Percentiles rank a stretch among this genome's conserved stretches.
These are phyloP conservation scores for Cruciata laevipes DNA, from an alignment of 257 asterid species.

Conservation along the genomic window DNA sequence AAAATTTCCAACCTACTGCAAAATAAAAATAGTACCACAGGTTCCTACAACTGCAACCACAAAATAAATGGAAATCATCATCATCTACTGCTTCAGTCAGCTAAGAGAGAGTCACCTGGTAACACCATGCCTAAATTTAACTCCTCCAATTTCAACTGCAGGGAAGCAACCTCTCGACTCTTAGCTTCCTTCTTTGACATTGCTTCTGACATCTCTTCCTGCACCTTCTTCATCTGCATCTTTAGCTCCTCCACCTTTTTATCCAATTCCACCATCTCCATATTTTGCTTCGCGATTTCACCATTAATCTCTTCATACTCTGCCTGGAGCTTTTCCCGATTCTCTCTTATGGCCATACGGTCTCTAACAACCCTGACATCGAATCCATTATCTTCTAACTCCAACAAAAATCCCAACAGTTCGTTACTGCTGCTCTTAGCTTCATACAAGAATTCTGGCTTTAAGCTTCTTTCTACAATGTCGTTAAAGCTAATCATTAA, in stretches of 20 bases:
- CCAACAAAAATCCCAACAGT: conserved; percentile 39
- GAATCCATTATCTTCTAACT: conserved; percentile 69
- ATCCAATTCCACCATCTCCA: conserved; percentile 24
- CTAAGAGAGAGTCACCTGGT: too few species aligned
- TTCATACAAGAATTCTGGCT: conserved; percentile 30
- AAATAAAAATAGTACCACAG: too few species aligned
- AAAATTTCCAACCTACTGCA: too few species aligned
- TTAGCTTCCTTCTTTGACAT: conserved; percentile 26
- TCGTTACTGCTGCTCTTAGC: conserved; percentile 39
- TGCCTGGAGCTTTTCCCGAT: conserved; percentile 27
- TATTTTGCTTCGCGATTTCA: conserved; percentile 22
- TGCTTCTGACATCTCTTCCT: conserved; percentile 31
- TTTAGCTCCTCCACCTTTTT: conserved; percentile 37
- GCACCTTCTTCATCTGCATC: conserved; percentile 35
- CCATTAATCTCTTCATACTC: conserved; percentile 20
- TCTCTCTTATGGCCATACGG: conserved; percentile 30
- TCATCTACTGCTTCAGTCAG: too few species aligned
- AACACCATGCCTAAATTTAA: conserved; percentile 17
- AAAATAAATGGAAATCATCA: too few species aligned
- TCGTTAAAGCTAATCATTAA: conserved; percentile 55
- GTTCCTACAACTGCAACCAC: too few species aligned
- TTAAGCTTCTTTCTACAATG: conserved; percentile 43
- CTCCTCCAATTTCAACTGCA: conserved; percentile 30
- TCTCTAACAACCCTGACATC: conserved; percentile 32
- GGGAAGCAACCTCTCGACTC: conserved; percentile 27